Evolutionary conservation across 345 rosid genomes (phyloP), one percentile per base, ranked within the genome.

Genomic region (Nephelium lappaceum): DNA sequence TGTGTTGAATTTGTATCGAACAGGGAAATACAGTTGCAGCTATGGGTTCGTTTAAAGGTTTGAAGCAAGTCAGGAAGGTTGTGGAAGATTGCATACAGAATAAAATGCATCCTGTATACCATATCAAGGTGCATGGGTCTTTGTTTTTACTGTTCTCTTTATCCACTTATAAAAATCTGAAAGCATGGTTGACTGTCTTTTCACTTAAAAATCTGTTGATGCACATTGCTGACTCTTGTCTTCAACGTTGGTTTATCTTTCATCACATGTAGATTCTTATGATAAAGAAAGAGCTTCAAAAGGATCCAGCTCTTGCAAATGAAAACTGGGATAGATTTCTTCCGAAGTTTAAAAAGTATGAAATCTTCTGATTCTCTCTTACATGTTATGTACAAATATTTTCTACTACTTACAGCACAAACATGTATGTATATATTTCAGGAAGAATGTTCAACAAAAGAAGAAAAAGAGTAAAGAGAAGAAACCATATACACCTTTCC

Each of bases 1-100:
- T n/a, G 18, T 38, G 43, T 11, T 63, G 72, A 67, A 42, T 23
- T 65, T 64, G 18, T 38, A 60, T 79, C 58, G 77, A 77, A 82
- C 83, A 93, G 99, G 99, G 98, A 76, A 90, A 86, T 75, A 94
- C 99, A 27, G 98, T 94, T 65, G 95, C 99, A 72, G 93, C 95
- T 43, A 93, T 96, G 99, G 99, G 98, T 55, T 77, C 97, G 31
- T 88, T 74, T 75, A 91, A 90, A 87, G 95, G 94, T 62, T 88
- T 94, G 74, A 96, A 96, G 86, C 93, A 90, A 88, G 79, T 93
- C 18, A 89, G 99, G 80, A 91, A 72, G 85, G 89, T 94, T 68
- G 98, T 94, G 77, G 97, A 93, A 87, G 94, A 93, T 25, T 91
- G 97, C 76, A 64, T 96, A 57, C 80, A 77, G 75, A 96, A 94